These are phyloP conservation scores for Brettanomyces nanus DNA, from an alignment of 805 yeast genomes.

Conservation along the genomic window DNA sequence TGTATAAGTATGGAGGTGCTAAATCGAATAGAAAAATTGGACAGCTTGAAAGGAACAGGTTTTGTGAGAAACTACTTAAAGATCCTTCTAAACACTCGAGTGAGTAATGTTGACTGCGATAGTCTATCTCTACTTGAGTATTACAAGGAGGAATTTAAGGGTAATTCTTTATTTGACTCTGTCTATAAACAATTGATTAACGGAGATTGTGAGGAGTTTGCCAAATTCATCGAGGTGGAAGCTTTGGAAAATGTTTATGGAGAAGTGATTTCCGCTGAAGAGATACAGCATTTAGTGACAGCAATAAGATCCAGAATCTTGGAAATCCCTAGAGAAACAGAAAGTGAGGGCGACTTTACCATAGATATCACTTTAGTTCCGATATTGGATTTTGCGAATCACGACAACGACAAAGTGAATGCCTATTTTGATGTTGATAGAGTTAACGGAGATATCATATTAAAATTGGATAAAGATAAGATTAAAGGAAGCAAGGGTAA, in stretches of 20 bases:
- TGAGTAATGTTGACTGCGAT: constrained; percentile 21
- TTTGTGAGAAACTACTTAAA: constrained; percentile 25
- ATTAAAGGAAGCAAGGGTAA: not conserved
- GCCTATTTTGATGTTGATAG: constrained; percentile 57
- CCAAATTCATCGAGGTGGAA: constrained; percentile 12
- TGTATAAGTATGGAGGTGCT: constrained; percentile 16
- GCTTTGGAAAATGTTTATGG: constrained; percentile 7
- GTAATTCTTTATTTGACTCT: constrained; percentile 10
- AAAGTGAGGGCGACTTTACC: constrained; percentile 29
- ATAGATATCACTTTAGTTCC: constrained; percentile 57
- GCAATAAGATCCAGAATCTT: constrained; percentile 53
- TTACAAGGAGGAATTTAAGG: constrained; percentile 10
- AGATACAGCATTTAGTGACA: constrained; percentile 19
- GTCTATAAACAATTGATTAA: constrained; percentile 6
- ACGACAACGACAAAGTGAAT: constrained; percentile 35
- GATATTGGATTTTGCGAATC: constrained; percentile 61
- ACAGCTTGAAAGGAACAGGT: not conserved
- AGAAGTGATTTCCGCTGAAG: constrained; percentile 5
- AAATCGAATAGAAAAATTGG: constrained; percentile 2
- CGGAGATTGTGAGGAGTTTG: constrained; percentile 12
- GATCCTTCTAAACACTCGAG: constrained; percentile 26
- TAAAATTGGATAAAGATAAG: constrained; percentile 23
- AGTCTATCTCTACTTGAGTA: constrained; percentile 21
- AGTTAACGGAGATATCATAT: constrained; percentile 32
- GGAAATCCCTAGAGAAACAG: constrained; percentile 47